Evolutionary conservation across 805 yeast genomes (phyloP).

Genomic region (Citeromyces matritensis): DNA sequence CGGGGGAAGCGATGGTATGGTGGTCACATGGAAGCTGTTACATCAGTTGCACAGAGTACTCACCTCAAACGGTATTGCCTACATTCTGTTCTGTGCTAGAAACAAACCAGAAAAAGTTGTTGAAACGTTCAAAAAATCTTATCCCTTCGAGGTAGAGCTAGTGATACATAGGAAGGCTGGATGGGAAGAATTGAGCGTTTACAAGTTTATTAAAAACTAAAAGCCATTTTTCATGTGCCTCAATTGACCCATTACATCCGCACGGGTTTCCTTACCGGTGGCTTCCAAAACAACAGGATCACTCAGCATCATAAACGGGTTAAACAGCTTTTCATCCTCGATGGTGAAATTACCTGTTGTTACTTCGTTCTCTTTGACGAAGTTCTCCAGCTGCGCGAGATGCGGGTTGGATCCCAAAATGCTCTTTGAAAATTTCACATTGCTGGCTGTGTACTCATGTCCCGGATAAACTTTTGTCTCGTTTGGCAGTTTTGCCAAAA

Average conservation of each 20-base stretch:
- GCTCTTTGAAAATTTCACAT: slow-evolving; percentile 62
- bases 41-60: slow-evolving; percentile 35
- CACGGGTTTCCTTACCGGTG: slow-evolving; percentile 33
- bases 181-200: slow-evolving; percentile 82
- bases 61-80: slow-evolving; percentile 58
- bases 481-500: slow-evolving; percentile 45
- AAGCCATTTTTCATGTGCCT: slow-evolving; percentile 58
- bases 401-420: slow-evolving; percentile 37
- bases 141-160: slow-evolving; percentile 17
- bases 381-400: slow-evolving; percentile 36
- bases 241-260: slow-evolving; percentile 54
- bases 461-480: slow-evolving; percentile 81
- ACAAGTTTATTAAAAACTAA: slow-evolving; percentile 32
- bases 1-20: slow-evolving; percentile 91
- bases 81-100: slow-evolving; percentile 82
- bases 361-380: slow-evolving; percentile 36
- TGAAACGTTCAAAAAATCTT: slow-evolving; percentile 22
- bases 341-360: slow-evolving; percentile 85
- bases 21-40: slow-evolving; percentile 54
- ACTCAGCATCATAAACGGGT: slow-evolving; percentile 76
- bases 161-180: slow-evolving; percentile 74
- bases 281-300: slow-evolving; percentile 49
- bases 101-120: slow-evolving; percentile 62
- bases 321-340: slow-evolving; percentile 64
- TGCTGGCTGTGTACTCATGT: slow-evolving; percentile 84